phyloP scores from a whole-genome alignment of 371 early-diverging fungal species.

The Syncephalastrum sp. region DNA sequence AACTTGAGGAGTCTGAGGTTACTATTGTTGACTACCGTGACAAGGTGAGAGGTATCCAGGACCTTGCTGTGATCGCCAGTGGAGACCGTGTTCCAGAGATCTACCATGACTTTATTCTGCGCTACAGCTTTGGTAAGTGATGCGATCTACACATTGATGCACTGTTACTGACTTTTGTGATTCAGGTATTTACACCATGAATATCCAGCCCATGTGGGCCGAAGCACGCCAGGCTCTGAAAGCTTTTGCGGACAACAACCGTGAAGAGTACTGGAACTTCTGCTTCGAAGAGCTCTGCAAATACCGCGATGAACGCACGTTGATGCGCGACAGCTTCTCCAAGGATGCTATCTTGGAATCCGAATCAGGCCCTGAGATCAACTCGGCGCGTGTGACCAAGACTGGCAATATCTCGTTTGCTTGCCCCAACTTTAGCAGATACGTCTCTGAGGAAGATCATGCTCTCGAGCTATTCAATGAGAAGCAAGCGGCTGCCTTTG shows the following conservation, averaged over 20 bases:
- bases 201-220: conserved; percentile 84
- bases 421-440: conserved; percentile 52
- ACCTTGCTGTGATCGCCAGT: conserved; percentile 56
- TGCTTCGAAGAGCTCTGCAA: conserved; percentile 56
- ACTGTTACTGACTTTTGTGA: conserved; percentile 4
- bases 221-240: conserved; percentile 67
- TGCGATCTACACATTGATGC: background rate
- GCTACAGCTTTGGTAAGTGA: conserved; percentile 58
- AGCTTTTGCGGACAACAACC: conserved; percentile 48
- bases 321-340: conserved; percentile 58
- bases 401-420: conserved; percentile 56
- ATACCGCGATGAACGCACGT: conserved; percentile 56
- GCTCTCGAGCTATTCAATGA: conserved; percentile 35
- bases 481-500: conserved; percentile 4
- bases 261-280: conserved; percentile 62
- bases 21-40: conserved; percentile 73
- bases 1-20: conserved; percentile 64
- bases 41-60: conserved; percentile 72
- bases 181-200: conserved; percentile 64
- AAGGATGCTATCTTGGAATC: conserved; percentile 25
- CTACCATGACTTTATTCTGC: conserved; percentile 62
- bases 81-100: conserved; percentile 62
- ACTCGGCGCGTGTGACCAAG: conserved; percentile 39
- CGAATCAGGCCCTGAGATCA: conserved; percentile 17
- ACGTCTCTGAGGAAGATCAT: conserved; percentile 31